phyloP scores from a whole-genome alignment of 2,329 filamentous ascomycete species.

The Colletotrichum zoysiae region DNA sequence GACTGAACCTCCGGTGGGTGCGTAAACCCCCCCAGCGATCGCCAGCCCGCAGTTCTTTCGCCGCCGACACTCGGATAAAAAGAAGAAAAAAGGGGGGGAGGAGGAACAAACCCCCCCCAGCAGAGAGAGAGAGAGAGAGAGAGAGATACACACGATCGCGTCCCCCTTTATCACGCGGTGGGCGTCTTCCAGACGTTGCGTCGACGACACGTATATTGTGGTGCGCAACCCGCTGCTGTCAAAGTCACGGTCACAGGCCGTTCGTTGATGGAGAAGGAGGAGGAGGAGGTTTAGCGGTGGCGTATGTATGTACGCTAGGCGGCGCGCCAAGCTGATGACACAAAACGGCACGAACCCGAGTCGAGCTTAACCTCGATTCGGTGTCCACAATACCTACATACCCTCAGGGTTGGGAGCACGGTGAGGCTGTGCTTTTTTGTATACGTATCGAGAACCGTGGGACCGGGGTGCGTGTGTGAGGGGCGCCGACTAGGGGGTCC shows the following conservation, averaged over 20 bases:
- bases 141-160: constrained; percentile 12
- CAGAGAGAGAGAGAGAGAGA: constrained; percentile 16
- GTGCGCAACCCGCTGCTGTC: constrained; percentile 9
- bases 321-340: not conserved
- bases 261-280: constrained; percentile 1
- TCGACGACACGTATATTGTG: constrained; percentile 13
- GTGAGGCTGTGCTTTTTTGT: constrained; percentile 32
- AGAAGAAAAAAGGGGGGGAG: constrained; percentile 10
- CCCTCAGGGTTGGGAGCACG: not conserved
- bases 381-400: not conserved
- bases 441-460: constrained; percentile 36
- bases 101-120: constrained; percentile 13
- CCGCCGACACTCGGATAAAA: constrained; percentile 19
- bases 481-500: constrained; percentile 18
- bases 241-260: constrained; percentile 4
- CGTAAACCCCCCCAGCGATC: not conserved
- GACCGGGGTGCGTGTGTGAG: not conserved
- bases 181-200: not conserved
- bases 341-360: constrained; percentile 33
- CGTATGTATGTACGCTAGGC: not conserved
- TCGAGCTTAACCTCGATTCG: constrained; percentile 37
- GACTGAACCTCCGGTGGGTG: constrained; percentile 8
- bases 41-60: not conserved
- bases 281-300: not conserved
- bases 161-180: constrained; percentile 16